These are phyloP conservation scores for Glycine tomentella DNA, from an alignment of 306 rosid species.

Conservation along the genomic window DNA sequence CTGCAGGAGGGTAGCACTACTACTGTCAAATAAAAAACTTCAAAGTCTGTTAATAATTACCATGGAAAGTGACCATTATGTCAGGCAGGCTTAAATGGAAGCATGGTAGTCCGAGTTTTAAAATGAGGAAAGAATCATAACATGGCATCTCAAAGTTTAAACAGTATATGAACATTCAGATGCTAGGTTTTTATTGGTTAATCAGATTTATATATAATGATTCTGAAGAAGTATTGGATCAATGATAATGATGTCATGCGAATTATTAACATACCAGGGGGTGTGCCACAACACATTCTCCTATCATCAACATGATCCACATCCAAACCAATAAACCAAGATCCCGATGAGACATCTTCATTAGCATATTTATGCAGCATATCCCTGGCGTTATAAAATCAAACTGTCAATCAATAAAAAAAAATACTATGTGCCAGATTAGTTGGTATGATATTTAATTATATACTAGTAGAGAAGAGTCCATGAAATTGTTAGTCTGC, in stretches of 20 bases:
- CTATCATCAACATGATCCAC: constrained; percentile 84
- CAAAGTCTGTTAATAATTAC: too few relatives aligned
- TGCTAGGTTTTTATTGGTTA: background rate
- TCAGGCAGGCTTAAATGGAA: background rate
- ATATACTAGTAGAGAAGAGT: constrained; percentile 24
- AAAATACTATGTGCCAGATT: constrained; percentile 19
- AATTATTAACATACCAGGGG: constrained; percentile 64
- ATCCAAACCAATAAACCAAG: constrained; percentile 94
- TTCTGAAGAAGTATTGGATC: background rate
- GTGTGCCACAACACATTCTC: constrained; percentile 89
- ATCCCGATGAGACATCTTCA: constrained; percentile 92
- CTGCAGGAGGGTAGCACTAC: constrained; percentile 51
- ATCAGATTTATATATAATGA: constrained; percentile 5
- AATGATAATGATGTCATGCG: background rate
- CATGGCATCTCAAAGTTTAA: background rate
- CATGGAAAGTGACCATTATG: background rate
- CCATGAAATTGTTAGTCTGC: background rate
- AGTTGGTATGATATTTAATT: constrained; percentile 5
- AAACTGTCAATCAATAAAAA: constrained; percentile 33
- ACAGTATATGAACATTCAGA: background rate
- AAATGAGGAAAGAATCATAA: too few relatives aligned
- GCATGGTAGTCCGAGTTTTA: too few relatives aligned
- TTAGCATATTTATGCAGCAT: constrained; percentile 89
- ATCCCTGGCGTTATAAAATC: constrained; percentile 56
- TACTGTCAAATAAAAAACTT: background rate